Base-by-base conservation (phyloP, 2,329 filamentous ascomycete genomes). In the Cladosporium sp. region DNA sequence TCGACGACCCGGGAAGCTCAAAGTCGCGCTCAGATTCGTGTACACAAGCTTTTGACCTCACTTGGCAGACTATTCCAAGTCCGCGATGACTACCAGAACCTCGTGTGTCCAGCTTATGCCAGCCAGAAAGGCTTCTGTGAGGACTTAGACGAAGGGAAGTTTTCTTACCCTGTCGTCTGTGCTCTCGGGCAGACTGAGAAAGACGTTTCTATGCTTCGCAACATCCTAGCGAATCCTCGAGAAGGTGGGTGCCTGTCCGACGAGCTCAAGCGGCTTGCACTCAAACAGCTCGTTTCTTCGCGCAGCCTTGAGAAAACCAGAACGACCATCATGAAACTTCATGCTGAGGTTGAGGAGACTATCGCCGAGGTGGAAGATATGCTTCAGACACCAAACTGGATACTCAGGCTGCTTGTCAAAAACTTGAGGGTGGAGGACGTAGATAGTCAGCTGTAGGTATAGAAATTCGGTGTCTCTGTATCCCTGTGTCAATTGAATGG, bases 21-120 rank as follows among this genome's bases (percentile, higher is more conserved):
- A n/a, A 31, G n/a, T 21, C 52, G 29, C 8, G 29, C 53, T 11
- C 53, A 21, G 16, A n/a, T 21, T 23, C 18, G 50, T n/a, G 50
- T 53, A 1, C 50, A 53, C 50, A 53, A 29, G 26, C 50, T 53
- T 14, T 29, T 53, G 50, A 53, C 50, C 26, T 18, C 50, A 10
- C 50, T 53, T 18, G 53, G 53, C 1, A 33, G 53, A 6, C 12
- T 56, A 10, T 56, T 56, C 21, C 53, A 56, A 6, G n/a, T 56
- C n/a, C 53, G 53, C 28, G 53, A 56, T 18, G 53, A 56, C 31
- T 56, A 56, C 31, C 53, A 56, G n/a, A 56, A 56, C 11, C 53
- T 56, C n/a, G 31, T 33, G 18, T 35, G 18, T 7, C 53, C 31
- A 3, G 53, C 28, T 5, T 56, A 56, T 16, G 29, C 28, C 6